Percentiles rank a stretch among this genome's conserved stretches.
Conservation (phyloP, 768 basidiomycete genomes). For the Lepiota venenata region DNA sequence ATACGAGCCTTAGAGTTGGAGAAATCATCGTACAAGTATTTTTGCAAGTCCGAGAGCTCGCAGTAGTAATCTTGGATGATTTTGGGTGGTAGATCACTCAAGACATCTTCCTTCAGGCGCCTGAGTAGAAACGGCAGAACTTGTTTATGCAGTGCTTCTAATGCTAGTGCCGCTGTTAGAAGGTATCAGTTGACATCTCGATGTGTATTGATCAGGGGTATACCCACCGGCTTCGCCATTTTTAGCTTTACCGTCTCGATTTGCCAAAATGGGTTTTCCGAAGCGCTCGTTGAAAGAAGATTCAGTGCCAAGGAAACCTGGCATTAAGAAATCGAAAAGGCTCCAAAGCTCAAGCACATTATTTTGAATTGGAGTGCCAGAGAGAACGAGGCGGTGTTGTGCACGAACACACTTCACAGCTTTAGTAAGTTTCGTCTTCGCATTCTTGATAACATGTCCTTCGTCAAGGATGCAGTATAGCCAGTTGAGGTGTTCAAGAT, state of each 20-base stretch:
- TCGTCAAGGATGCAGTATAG: constrained; percentile 97
- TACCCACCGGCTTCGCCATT: constrained; percentile 88
- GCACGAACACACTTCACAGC: constrained; percentile 90
- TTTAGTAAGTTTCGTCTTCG: constrained; percentile 95
- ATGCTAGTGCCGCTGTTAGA: constrained; percentile 76
- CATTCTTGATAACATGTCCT: constrained; percentile 98
- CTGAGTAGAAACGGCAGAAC: constrained; percentile 97
- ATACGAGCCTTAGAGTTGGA: constrained; percentile 69
- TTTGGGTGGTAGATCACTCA: constrained; percentile 94
- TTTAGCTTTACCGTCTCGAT: constrained; percentile 93
- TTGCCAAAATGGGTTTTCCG: constrained; percentile 92
- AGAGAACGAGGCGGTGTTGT: constrained; percentile 91
- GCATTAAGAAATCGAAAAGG: constrained; percentile 99
- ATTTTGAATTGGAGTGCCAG: constrained; percentile 98
- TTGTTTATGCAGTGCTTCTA: constrained; percentile 97
- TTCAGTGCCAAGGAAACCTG: constrained; percentile 97
- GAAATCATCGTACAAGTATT: constrained; percentile 92
- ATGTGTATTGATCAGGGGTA: neutral
- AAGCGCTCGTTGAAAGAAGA: constrained; percentile 93
- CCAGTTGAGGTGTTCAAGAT: constrained; percentile 75
- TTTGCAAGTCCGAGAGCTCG: constrained; percentile 93
- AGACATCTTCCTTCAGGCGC: constrained; percentile 94
- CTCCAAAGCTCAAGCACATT: constrained; percentile 99
- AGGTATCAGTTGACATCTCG: neutral
- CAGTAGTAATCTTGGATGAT: constrained; percentile 99